A percentile compares a stretch with the other conserved stretches of the same genome.
These are phyloP conservation scores for Fusarium caatingaense DNA, from an alignment of 2,329 filamentous ascomycete genomes.

Conservation along the genomic window DNA sequence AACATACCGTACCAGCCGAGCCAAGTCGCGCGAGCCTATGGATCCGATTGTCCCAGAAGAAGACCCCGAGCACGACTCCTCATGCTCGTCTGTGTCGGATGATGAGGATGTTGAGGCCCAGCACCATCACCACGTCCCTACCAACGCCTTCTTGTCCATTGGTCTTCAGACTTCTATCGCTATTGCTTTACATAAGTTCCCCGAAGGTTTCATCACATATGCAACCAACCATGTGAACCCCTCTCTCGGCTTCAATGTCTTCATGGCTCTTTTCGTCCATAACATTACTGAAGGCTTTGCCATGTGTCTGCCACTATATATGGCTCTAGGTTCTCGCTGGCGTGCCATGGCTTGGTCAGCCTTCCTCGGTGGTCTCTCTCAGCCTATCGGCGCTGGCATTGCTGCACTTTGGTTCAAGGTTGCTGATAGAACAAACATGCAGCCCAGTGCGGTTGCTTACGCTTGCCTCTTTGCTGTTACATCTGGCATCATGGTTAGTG, in stretches of 20 bases:
- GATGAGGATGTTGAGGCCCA: slow-evolving; percentile 62
- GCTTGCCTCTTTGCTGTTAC: slow-evolving; percentile 89
- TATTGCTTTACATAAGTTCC: slow-evolving; percentile 95
- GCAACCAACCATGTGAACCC: slow-evolving; percentile 98
- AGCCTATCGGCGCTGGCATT: slow-evolving; percentile 85
- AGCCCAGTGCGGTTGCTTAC: slow-evolving; percentile 70
- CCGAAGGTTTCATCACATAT: slow-evolving; percentile 89
- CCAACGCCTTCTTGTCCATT: slow-evolving; percentile 92
- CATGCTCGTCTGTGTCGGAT: slow-evolving; percentile 48
- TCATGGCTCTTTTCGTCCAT: slow-evolving; percentile 95
- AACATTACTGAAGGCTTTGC: slow-evolving; percentile 98
- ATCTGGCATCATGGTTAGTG: slow-evolving; percentile 94
- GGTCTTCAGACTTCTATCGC: slow-evolving; percentile 96
- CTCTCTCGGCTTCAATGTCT: slow-evolving; percentile 87
- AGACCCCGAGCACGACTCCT: slow-evolving; percentile 40
- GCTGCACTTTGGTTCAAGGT: slow-evolving; percentile 89
- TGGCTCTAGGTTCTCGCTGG: slow-evolving; percentile 83
- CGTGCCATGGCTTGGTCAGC: slow-evolving; percentile 88
- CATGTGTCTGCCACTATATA: slow-evolving; percentile 90
- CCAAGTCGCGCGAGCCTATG: slow-evolving; percentile 55
- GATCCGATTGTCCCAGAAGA: slow-evolving; percentile 42
- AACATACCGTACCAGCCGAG: slow-evolving; percentile 52
- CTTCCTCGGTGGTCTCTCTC: slow-evolving; percentile 84
- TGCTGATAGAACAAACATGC: slow-evolving; percentile 63
- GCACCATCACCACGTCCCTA: slow-evolving; percentile 95